Evolutionary conservation across 2,329 filamentous ascomycete genomes (phyloP), one percentile per base, ranked within the genome.

Genomic region (Rutstroemia sydowiana): DNA sequence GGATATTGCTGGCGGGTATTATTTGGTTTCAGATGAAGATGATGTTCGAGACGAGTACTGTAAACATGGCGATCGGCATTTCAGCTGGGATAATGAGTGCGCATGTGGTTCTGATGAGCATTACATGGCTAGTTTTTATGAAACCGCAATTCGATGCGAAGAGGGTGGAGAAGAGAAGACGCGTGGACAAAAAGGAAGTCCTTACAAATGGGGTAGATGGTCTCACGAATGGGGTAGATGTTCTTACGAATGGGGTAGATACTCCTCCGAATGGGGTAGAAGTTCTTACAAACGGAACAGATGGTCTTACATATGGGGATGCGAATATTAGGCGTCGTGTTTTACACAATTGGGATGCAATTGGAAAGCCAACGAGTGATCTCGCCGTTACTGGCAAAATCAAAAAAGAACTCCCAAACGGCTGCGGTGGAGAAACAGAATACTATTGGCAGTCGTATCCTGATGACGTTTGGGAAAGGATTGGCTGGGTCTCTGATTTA

Each of bases 381-480:
- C 20, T 18, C 11, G 14, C n/a, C 20, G 16, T 20, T 13, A 28
- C 26, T 6, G 36, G 34, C 14, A 20, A 11, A 3, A 16, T 26
- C 41, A 41, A 34, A 9, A 14, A 41, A 31, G 32, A 23, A 30
- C 41, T 6, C 11, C 11, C n/a, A 7, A 16, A 43, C 49, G 26
- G 36, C 23, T 16, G 51, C 34, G n/a, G 36, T 39, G 46, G 55
- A 54, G 46, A 49, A 14, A 68, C 69, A 42, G 72, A 78, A 52
- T 82, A 82, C 51, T 74, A 76, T 59, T 85, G 81, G 81, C 75
- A 85, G 62, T 66, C 72, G 1, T 85, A 76, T 57, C 81, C 81
- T 3, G 63, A 75, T 3, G 75, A 66, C 1, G 74, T 81, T 42
- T 47, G 61, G 21, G 65, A 75, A 37, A 73, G 81, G 10, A 63